Conservation (phyloP, 129 eudicot genomes). For the Erigeron canadensis region DNA sequence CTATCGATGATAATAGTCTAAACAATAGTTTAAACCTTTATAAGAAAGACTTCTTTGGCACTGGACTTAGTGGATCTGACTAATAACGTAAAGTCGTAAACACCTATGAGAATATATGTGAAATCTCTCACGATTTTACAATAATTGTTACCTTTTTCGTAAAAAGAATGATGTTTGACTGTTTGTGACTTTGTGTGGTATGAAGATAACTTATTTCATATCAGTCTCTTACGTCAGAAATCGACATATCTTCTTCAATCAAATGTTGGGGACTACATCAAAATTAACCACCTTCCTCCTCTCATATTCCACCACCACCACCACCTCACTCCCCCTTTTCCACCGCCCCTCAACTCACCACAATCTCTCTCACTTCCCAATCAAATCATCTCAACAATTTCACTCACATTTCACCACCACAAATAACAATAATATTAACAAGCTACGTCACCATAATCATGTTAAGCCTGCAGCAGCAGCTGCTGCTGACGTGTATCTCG, state of each 20-base stretch:
- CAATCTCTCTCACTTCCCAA: constrained; percentile 14
- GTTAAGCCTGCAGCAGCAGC: constrained; percentile 1
- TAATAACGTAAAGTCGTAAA: too few species aligned
- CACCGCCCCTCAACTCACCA: constrained; percentile 28
- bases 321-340: constrained; percentile 37
- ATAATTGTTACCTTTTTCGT: too few species aligned
- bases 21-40: too few species aligned
- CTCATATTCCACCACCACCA: constrained; percentile 35
- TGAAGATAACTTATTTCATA: background rate
- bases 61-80: too few species aligned
- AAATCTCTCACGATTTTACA: too few species aligned
- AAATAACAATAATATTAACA: too few species aligned
- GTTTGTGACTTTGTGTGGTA: too few species aligned
- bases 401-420: constrained; percentile 32
- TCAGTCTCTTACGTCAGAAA: background rate
- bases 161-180: too few species aligned
- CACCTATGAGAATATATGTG: too few species aligned
- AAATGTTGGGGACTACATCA: constrained; percentile 47
- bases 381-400: constrained; percentile 29
- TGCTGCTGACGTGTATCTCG: constrained; percentile 18
- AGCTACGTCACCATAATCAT: too few species aligned
- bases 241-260: background rate
- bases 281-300: constrained; percentile 38
- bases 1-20: too few species aligned
- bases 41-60: too few species aligned